Conservation (phyloP, 2,329 filamentous ascomycete species). For the Cordyceps farinosa region DNA sequence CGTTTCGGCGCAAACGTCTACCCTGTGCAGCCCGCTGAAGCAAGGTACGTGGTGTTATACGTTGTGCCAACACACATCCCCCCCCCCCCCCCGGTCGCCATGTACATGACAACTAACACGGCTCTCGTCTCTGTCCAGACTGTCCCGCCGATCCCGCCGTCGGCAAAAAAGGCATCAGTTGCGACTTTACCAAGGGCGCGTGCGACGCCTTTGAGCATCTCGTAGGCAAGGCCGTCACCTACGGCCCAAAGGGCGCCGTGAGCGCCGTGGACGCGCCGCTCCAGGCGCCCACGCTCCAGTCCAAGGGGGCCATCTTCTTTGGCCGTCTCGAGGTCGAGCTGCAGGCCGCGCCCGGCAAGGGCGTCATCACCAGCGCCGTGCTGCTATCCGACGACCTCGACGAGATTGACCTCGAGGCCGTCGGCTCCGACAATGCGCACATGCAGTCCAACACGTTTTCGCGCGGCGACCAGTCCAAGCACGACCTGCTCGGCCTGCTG, state of each 20-base stretch:
- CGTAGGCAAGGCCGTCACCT: slow-evolving; percentile 26
- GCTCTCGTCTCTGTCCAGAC: slow-evolving; percentile 19
- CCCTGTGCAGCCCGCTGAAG: slow-evolving; percentile 52
- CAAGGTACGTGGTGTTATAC: slow-evolving; percentile 36
- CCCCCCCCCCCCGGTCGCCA: not conserved
- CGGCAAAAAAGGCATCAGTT: slow-evolving; percentile 51
- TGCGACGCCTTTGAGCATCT: slow-evolving; percentile 41
- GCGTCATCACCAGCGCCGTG: slow-evolving; percentile 74
- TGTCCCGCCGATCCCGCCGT: slow-evolving; percentile 66
- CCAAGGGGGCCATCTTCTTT: slow-evolving; percentile 81
- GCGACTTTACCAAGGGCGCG: slow-evolving; percentile 63
- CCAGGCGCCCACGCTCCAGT: slow-evolving; percentile 61
- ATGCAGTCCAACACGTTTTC: slow-evolving; percentile 83
- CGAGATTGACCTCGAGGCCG: slow-evolving; percentile 83
- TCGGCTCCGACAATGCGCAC: slow-evolving; percentile 63
- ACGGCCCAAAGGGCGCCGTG: slow-evolving; percentile 29
- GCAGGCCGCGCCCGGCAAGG: slow-evolving; percentile 67
- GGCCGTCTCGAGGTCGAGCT: slow-evolving; percentile 67
- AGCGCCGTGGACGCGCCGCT: slow-evolving; percentile 56
- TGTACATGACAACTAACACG: not conserved
- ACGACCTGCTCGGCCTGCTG: slow-evolving; percentile 59
- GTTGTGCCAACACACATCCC: not conserved
- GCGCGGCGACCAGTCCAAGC: slow-evolving; percentile 64
- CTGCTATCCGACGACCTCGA: slow-evolving; percentile 74
- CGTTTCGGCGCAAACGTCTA: slow-evolving; percentile 54